Evolutionary conservation across 2,329 filamentous ascomycete species (phyloP), one percentile per base, ranked within the genome.

Genomic region (Truncatella angustata): DNA sequence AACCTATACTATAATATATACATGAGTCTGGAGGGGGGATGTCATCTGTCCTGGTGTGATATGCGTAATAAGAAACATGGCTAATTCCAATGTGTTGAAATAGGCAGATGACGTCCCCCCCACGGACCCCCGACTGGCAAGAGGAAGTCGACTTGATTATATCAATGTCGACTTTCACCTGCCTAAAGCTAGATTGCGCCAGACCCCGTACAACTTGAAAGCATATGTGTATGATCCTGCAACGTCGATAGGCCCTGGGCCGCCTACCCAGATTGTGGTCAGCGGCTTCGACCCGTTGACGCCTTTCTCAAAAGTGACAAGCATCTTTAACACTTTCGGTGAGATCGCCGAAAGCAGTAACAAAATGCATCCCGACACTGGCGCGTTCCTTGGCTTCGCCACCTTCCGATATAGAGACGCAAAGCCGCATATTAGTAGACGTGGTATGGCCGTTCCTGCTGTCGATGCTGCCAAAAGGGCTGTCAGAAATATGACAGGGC

Each of bases 241-340:
- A 61, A 91, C 90, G 4, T 96, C 93, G 2, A 84, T 95, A 61
- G 93, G 92, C 0, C 90, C 91, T 21, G 91, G 91, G 0, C 93
- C 93, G 12, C 90, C 94, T 2, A 91, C 88, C 2, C 91, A 96
- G 67, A 85, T 99, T 45, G 87, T 97, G 4, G 91, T 97, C 18
- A 92, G 86, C n/a, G 91, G 91, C n/a, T 97, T 97, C 67, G 94
- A 97, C 69, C 92, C 93, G 5, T 76, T 97, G 58, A 87, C 89
- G 36, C 83, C 90, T 11, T 90, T 96, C 61, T 81, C 84, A 51
- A 89, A 90, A 62, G 80, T 96, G 47, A 83, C 82, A 16, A 83
- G 87, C 42, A 81, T 90, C 50, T 95, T 96, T 66, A 83, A 86
- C 16, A 84, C 82, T 3, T 96, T 88, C 71, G 91, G 91, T 49